Evolutionary conservation across 441 rosid species (phyloP).

Genomic region (Aquilaria agallochum): DNA sequence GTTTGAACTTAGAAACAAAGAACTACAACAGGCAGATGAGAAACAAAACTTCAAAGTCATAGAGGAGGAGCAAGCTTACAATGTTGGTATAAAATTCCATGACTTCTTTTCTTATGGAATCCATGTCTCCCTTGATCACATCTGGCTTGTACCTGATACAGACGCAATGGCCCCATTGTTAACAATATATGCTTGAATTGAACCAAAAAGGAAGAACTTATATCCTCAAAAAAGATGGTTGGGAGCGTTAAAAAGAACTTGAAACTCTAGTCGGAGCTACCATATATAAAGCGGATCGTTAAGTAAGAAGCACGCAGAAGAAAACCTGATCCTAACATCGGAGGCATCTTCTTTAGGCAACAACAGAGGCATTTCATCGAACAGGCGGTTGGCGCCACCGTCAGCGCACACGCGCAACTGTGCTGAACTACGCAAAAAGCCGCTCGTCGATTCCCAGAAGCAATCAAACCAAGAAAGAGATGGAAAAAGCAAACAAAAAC

Average conservation of each 20-base stretch:
- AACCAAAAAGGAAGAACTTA: not conserved
- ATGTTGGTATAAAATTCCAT: conserved; percentile 48
- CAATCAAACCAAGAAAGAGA: not conserved
- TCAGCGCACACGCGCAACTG: conserved; percentile 82
- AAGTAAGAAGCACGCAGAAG: no score
- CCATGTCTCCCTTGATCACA: conserved; percentile 93
- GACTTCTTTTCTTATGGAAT: conserved; percentile 67
- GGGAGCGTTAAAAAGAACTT: no score
- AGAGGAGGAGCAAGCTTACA: conserved; percentile 30
- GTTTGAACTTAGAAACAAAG: no score
- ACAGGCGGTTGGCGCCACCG: conserved; percentile 96
- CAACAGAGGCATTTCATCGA: conserved; percentile 81
- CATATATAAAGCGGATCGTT: not conserved
- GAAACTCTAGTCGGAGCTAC: no score
- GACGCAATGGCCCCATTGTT: conserved; percentile 7
- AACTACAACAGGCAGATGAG: not conserved
- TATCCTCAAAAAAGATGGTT: not conserved
- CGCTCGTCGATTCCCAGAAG: not conserved
- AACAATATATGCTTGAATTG: not conserved
- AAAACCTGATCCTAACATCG: conserved; percentile 55
- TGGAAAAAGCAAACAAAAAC: not conserved
- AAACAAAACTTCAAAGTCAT: conserved; percentile 2
- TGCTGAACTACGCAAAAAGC: conserved; percentile 60
- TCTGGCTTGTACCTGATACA: conserved; percentile 75
- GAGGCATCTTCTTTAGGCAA: conserved; percentile 56